These are phyloP conservation scores for Mycena leptocephala DNA, from an alignment of 768 basidiomycete genomes.

Conservation along the genomic window DNA sequence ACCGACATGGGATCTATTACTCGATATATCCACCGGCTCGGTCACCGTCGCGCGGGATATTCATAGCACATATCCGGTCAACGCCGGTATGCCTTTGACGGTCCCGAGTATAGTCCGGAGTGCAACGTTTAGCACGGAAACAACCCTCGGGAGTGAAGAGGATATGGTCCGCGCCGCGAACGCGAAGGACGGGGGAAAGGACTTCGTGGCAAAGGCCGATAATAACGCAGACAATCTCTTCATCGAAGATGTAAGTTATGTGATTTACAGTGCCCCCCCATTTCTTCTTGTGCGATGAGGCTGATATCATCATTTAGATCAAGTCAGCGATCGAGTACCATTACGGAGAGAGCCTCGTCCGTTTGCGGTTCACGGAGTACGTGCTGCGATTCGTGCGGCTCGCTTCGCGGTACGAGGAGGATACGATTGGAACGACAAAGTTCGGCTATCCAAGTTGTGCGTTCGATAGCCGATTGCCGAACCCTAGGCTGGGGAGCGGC, in stretches of 20 bases:
- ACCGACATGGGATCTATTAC: conserved; percentile 92
- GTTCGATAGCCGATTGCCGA: conserved; percentile 65
- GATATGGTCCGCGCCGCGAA: conserved; percentile 71
- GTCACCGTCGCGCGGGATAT: conserved; percentile 94
- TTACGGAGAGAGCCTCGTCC: conserved; percentile 91
- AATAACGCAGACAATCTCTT: conserved; percentile 85
- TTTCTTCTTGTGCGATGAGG: background rate
- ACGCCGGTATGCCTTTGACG: conserved; percentile 55
- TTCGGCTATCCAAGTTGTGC: conserved; percentile 79
- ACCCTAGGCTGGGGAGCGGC: conserved; percentile 83
- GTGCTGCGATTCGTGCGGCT: conserved; percentile 89
- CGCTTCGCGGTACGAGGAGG: conserved; percentile 92
- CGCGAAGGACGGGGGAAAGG: conserved; percentile 73
- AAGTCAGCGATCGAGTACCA: conserved; percentile 91
- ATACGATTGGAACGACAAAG: conserved; percentile 83
- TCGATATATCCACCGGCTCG: conserved; percentile 90
- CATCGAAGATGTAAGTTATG: conserved; percentile 92
- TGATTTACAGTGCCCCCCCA: background rate
- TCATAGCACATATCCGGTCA: conserved; percentile 67
- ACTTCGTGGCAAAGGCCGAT: conserved; percentile 72
- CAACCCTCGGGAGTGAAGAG: conserved; percentile 76
- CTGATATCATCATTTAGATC: conserved; percentile 67
- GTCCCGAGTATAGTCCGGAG: conserved; percentile 68
- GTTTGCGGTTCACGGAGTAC: conserved; percentile 93
- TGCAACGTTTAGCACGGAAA: conserved; percentile 78